Conservation (phyloP, 306 rosid species). For the Rosa chinensis region DNA sequence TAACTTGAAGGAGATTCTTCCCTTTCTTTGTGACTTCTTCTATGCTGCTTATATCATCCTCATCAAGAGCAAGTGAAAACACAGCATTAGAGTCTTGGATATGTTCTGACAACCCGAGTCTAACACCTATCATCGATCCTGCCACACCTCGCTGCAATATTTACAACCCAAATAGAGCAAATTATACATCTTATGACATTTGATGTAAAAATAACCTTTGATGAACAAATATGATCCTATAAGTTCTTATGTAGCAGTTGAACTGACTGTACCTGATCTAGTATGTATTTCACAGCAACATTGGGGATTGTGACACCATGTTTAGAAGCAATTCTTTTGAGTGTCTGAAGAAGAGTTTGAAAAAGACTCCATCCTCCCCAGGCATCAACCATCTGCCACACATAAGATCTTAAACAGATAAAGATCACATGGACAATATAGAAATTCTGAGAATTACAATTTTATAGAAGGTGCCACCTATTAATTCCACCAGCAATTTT, state of each 20-base stretch:
- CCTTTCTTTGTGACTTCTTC: slow-evolving; percentile 68
- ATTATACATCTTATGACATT: neutral
- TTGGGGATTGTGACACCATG: slow-evolving; percentile 80
- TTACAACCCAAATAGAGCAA: slow-evolving; percentile 15
- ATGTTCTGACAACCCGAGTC: slow-evolving; percentile 95
- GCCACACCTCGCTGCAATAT: slow-evolving; percentile 84
- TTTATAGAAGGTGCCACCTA: neutral
- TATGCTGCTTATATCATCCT: slow-evolving; percentile 74
- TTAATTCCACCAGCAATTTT: neutral
- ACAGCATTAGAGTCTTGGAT: slow-evolving; percentile 64
- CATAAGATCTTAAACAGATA: neutral
- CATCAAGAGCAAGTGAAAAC: slow-evolving; percentile 82
- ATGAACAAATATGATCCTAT: neutral
- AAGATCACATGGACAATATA: neutral
- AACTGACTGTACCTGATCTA: slow-evolving; percentile 67
- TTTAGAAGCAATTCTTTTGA: slow-evolving; percentile 72
- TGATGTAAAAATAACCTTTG: neutral
- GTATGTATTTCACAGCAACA: slow-evolving; percentile 77
- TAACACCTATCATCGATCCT: slow-evolving; percentile 94
- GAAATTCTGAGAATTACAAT: neutral
- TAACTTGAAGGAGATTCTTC: slow-evolving; percentile 75
- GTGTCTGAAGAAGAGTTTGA: slow-evolving; percentile 82
- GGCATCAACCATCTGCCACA: slow-evolving; percentile 86
- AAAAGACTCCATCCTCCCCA: slow-evolving; percentile 96
- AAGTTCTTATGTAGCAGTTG: neutral